Evolutionary conservation across 2,329 filamentous ascomycete species (phyloP).

Genomic region (Aspergillus novoparasiticus): DNA sequence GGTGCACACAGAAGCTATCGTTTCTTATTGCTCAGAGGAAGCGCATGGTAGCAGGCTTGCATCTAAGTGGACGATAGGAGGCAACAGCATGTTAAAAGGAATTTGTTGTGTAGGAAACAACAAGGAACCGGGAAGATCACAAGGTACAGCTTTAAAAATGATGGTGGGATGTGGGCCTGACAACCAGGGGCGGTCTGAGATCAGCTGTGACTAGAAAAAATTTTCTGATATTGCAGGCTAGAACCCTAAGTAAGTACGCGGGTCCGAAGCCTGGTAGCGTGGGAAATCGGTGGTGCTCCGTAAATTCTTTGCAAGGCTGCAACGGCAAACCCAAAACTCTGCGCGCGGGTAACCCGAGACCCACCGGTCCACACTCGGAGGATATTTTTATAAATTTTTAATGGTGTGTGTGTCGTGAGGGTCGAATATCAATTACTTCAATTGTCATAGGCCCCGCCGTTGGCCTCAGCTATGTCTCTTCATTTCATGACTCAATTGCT

Average conservation of each 20-base stretch:
- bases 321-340: slow-evolving; percentile 10
- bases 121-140: not conserved
- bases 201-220: slow-evolving; percentile 18
- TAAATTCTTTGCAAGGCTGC: slow-evolving; percentile 3
- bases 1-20: slow-evolving; percentile 14
- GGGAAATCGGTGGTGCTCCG: not conserved
- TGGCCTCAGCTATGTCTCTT: not conserved
- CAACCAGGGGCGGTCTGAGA: slow-evolving; percentile 19
- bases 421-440: slow-evolving; percentile 4
- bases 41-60: slow-evolving; percentile 24
- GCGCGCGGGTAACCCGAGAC: slow-evolving; percentile 14
- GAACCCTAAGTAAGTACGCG: slow-evolving; percentile 1
- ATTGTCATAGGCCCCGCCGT: not conserved
- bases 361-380: slow-evolving; percentile 17
- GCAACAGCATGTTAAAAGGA: slow-evolving; percentile 14
- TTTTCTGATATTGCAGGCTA: slow-evolving; percentile 17
- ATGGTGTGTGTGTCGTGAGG: not conserved
- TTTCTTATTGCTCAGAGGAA: slow-evolving; percentile 21
- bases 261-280: slow-evolving; percentile 8
- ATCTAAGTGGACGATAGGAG: slow-evolving; percentile 24
- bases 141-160: slow-evolving; percentile 7
- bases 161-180: slow-evolving; percentile 10
- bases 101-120: slow-evolving; percentile 6
- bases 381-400: slow-evolving; percentile 12
- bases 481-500: not conserved